Conservation (phyloP, 495 filamentous ascomycete species). For the Xylaria castorea region DNA sequence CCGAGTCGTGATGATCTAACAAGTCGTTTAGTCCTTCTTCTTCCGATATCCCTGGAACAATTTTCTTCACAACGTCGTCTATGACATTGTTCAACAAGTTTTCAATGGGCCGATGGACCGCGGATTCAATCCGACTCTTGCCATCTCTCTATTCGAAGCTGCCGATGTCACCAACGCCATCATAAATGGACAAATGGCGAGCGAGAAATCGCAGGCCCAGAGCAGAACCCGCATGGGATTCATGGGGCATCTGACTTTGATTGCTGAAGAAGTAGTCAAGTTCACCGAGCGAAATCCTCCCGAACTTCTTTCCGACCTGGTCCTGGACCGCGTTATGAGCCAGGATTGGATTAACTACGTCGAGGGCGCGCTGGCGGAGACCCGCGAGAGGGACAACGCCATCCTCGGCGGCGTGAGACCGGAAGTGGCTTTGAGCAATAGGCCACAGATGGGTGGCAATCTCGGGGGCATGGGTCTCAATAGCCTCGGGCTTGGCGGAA, state of each 20-base stretch:
- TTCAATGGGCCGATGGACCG: constrained; percentile 99
- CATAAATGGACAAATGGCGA: constrained; percentile 84
- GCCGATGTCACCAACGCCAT: constrained; percentile 91
- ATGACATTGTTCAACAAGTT: constrained; percentile 98
- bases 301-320: constrained; percentile 80
- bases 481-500: constrained; percentile 54
- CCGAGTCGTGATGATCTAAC: constrained; percentile 24
- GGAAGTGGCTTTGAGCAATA: constrained; percentile 72
- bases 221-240: constrained; percentile 93
- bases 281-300: constrained; percentile 94
- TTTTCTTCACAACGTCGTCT: constrained; percentile 99
- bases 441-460: constrained; percentile 50
- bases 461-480: constrained; percentile 52
- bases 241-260: constrained; percentile 97
- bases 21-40: constrained; percentile 68
- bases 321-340: constrained; percentile 87
- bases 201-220: constrained; percentile 80
- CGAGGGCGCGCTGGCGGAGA: constrained; percentile 91
- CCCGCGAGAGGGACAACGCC: constrained; percentile 94
- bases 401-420: constrained; percentile 96
- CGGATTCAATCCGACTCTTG: constrained; percentile 90
- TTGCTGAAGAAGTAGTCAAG: constrained; percentile 98
- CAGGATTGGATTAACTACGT: constrained; percentile 94
- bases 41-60: constrained; percentile 99
- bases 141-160: constrained; percentile 88